A percentile compares a stretch with the other conserved stretches of the same genome.
phyloP scores from a whole-genome alignment of 345 rosid species.

The Raphanus sativus region DNA sequence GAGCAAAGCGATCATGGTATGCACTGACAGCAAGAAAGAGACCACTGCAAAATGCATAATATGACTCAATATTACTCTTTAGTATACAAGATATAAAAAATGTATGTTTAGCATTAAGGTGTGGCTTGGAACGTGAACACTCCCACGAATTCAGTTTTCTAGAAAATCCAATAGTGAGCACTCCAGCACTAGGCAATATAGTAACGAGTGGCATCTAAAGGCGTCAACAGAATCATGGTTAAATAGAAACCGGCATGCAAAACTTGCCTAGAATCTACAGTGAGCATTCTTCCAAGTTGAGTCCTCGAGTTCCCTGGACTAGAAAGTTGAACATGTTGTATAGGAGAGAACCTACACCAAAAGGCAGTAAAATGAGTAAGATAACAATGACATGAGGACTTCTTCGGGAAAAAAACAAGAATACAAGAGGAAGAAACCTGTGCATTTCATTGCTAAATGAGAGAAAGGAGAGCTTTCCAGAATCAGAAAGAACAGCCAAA shows the following conservation, averaged over 20 bases:
- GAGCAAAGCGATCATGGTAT: constrained; percentile 75
- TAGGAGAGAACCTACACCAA: constrained; percentile 78
- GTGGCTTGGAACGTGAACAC: constrained; percentile 1
- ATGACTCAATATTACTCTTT: constrained; percentile 9
- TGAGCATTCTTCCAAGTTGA: constrained; percentile 87
- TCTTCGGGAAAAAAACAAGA: constrained; percentile 18
- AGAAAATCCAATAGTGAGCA: not conserved
- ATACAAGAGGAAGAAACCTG: constrained; percentile 54
- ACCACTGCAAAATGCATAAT: constrained; percentile 57
- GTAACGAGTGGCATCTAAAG: constrained; percentile 9
- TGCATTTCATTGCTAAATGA: constrained; percentile 92
- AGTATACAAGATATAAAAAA: not conserved
- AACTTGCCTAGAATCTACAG: constrained; percentile 79
- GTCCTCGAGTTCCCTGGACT: constrained; percentile 74
- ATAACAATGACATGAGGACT: constrained; percentile 10
- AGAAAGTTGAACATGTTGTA: constrained; percentile 77
- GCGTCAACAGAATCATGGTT: constrained; percentile 16
- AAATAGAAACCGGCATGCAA: not conserved
- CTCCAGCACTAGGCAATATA: not conserved
- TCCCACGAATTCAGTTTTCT: constrained; percentile 9
- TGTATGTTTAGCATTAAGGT: constrained; percentile 8
- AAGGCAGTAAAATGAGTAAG: constrained; percentile 28
- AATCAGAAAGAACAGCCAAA: constrained; percentile 85
- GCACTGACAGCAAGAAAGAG: constrained; percentile 77
- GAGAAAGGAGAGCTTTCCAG: constrained; percentile 97